These are phyloP conservation scores for Casaregolazyma suthepensis DNA, from an alignment of 1,139 yeast species.

Conservation along the genomic window DNA sequence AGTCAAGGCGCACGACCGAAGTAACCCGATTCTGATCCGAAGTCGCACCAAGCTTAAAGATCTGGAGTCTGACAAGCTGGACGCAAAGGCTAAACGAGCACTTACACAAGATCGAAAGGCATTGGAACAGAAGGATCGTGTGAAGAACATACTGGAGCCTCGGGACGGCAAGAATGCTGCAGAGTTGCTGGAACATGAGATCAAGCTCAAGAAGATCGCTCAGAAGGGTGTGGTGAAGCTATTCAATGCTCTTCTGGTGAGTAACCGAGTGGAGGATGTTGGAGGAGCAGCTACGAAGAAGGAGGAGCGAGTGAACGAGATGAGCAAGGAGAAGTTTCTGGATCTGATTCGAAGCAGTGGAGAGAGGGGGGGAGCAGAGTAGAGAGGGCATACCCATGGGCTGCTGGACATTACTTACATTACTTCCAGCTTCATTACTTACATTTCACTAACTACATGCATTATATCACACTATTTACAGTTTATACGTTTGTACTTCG, in stretches of 20 bases:
- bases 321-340: slow-evolving; percentile 83
- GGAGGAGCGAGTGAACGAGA: slow-evolving; percentile 52
- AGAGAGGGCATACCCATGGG: too few species aligned
- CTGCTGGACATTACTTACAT: too few species aligned
- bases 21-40: slow-evolving; percentile 80
- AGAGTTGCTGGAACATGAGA: slow-evolving; percentile 60
- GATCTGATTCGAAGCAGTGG: slow-evolving; percentile 83
- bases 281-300: slow-evolving; percentile 33
- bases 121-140: slow-evolving; percentile 60
- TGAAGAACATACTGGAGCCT: slow-evolving; percentile 57
- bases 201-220: slow-evolving; percentile 70
- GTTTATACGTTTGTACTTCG: neutral
- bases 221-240: slow-evolving; percentile 91
- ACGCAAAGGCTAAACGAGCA: slow-evolving; percentile 72
- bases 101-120: slow-evolving; percentile 67
- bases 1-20: slow-evolving; percentile 80
- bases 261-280: slow-evolving; percentile 51
- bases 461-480: neutral
- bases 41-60: slow-evolving; percentile 62
- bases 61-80: slow-evolving; percentile 74
- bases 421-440: neutral
- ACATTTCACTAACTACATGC: neutral
- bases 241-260: slow-evolving; percentile 82
- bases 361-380: neutral
- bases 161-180: slow-evolving; percentile 43